phyloP scores from a whole-genome alignment of 192 early-diverging fungal species.

The Coemansia sp. region DNA sequence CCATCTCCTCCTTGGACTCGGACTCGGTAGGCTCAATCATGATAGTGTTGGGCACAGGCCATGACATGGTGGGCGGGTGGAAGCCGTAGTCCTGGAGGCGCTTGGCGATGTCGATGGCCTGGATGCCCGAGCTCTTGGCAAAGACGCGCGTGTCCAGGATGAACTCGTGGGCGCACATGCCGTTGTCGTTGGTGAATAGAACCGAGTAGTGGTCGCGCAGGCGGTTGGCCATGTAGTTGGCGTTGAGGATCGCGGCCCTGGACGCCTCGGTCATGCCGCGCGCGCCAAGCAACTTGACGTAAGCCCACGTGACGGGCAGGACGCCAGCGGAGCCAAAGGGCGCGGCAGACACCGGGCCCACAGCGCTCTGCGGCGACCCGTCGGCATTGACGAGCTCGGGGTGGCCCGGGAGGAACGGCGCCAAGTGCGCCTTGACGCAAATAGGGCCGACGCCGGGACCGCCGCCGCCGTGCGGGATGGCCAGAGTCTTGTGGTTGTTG shows the following conservation, averaged over 20 bases:
- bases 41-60: constrained; percentile 97
- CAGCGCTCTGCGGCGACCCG: constrained; percentile 60
- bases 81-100: constrained; percentile 98
- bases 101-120: constrained; percentile 98
- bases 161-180: constrained; percentile 99
- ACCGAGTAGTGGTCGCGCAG: constrained; percentile 90
- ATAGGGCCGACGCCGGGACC: constrained; percentile 98
- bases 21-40: constrained; percentile 99
- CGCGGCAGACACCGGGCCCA: constrained; percentile 94
- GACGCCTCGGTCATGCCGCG: constrained; percentile 86
- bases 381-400: constrained; percentile 75
- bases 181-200: constrained; percentile 88
- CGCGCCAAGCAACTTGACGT: constrained; percentile 97
- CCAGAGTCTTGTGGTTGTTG: constrained; percentile 99
- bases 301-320: constrained; percentile 98
- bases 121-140: constrained; percentile 68
- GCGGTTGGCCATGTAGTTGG: constrained; percentile 97
- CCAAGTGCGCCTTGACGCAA: constrained; percentile 87
- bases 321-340: constrained; percentile 96
- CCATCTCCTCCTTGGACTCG: constrained; percentile 88
- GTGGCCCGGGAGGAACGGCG: constrained; percentile 90
- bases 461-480: constrained; percentile 98
- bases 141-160: constrained; percentile 97
- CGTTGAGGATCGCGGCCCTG: constrained; percentile 89
- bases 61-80: constrained; percentile 99